Evolutionary conservation across 352 stramenopile genomes (phyloP), one percentile per base, ranked within the genome.

Genomic region (Pythium rishiriense): DNA sequence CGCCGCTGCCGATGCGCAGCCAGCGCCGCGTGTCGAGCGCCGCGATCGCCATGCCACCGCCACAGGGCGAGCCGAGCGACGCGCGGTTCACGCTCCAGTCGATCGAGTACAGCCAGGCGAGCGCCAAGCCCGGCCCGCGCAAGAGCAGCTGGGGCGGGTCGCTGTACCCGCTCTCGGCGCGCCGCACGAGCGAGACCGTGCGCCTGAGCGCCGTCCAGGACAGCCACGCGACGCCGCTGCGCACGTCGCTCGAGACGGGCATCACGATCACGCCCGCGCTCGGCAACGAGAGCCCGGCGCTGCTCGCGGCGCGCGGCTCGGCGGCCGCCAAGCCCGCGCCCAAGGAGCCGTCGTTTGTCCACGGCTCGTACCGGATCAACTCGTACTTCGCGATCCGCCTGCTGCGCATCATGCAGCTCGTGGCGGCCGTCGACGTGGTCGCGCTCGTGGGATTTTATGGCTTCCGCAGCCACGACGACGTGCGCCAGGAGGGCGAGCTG

Each of bases 331-430:
- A 43, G 37, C 37, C 14, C 11, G 1, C 1, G 2, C 4, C 25
- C 15, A 47, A 39, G 3, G 47, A 60, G 12, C 48, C 22, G 26
- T 62, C 57, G 19, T 70, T 59, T 31, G 19, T 62, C 9, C 57
- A 66, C 63, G 69, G 78, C 28, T 71, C 78, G 56, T 94, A 81
- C 75, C 83, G 84, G 37, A 66, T 82, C 56, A 94, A 94, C 71
- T 93, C 83, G 48, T 94, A 92, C 71, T 94, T 94, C 59, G 76
- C 85, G 10, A 76, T 85, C 28, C 71, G 73, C 15, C 53, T 93
- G 35, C 59, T 92, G 47, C 68, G 81, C 10, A 75, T 84, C 12
- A 81, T 81, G 53, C 76, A 90, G 66, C 24, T 90, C 2, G 76
- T 94, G 54, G 72, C 87, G 8, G 63, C 75, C 4, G 57, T 87